Base-by-base conservation (phyloP, 2,329 filamentous ascomycete species). In the Magnaporthiopsis incrustans region DNA sequence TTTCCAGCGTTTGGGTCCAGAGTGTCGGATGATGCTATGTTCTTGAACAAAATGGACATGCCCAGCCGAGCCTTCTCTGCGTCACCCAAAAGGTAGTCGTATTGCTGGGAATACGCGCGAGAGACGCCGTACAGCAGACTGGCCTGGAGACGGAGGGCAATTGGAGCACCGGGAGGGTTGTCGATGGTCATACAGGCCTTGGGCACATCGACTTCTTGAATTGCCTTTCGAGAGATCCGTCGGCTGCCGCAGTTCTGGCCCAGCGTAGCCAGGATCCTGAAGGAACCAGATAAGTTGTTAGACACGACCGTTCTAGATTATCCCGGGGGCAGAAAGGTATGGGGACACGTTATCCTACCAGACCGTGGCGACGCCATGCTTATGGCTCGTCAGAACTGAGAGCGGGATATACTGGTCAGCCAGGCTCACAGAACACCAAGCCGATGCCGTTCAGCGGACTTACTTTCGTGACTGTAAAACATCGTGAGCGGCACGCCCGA, bases 341-440 rank as follows among this genome's bases (percentile, higher is more conserved):
- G n/a, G 15, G 27, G 32, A 8, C 1, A 35, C 10, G 2, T 25
- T 30, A 30, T 71, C 84, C 71, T 81, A 96, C 94, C 95, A 99
- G 66, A 99, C 89, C 2, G 94, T 99, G 18, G 94, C 90, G 65
- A 99, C 90, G 64, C 95, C 95, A 84, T 97, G 90, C 74, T 95
- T 89, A 72, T 87, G 87, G 67, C 85, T 94, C 4, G 88, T 95
- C 64, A 99, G 85, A 66, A 99, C 86, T 89, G 64, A 33, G 7
- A 3, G 25, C 14, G 4, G 30, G 26, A 33, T 30, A 15, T 25
- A 10, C n/a, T 5, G 27, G 32, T 62, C 26, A 57, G 27, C 11
- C 27, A 14, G 14, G 26, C 15, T 53, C 14, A 26, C n/a, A 58
- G 27, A 12, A 26, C 69, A 78, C 44, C 3, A 25, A n/a, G 22